Evolutionary conservation across 2,329 filamentous ascomycete genomes (phyloP).

Genomic region (Ophiostoma populinum): DNA sequence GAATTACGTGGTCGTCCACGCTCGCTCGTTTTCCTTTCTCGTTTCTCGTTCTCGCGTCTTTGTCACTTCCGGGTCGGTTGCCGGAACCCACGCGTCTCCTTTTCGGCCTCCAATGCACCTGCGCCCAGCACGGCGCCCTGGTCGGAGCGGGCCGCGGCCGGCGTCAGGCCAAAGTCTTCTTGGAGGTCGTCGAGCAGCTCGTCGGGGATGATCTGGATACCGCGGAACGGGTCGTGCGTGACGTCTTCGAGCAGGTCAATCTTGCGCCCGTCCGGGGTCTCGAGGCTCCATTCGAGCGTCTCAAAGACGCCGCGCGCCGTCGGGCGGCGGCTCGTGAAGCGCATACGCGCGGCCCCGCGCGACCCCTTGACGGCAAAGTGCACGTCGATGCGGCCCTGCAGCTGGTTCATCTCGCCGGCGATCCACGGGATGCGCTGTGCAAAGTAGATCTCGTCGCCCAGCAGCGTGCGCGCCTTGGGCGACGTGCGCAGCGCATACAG

Average conservation of each 20-base stretch:
- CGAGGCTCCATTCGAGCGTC: slow-evolving; percentile 80
- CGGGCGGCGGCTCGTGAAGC: slow-evolving; percentile 60
- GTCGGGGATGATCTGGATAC: slow-evolving; percentile 11
- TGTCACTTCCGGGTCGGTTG: slow-evolving; percentile 24
- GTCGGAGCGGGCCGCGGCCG: slow-evolving; percentile 1
- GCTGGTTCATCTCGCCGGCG: slow-evolving; percentile 74
- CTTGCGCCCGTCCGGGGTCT: slow-evolving; percentile 38
- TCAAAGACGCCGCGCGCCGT: slow-evolving; percentile 49
- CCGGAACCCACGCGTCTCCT: slow-evolving; percentile 29
- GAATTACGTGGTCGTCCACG: no score
- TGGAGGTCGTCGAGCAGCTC: slow-evolving; percentile 18
- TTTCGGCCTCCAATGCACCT: slow-evolving; percentile 4
- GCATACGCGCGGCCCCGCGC: slow-evolving; percentile 52
- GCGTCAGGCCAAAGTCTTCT: slow-evolving; percentile 14
- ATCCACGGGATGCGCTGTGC: slow-evolving; percentile 68
- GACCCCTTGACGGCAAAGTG: slow-evolving; percentile 73
- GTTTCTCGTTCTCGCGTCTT: background rate
- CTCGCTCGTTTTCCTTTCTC: background rate
- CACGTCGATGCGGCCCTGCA: slow-evolving; percentile 82
- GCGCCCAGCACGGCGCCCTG: slow-evolving; percentile 1
- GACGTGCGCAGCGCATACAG: slow-evolving; percentile 84
- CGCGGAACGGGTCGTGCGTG: slow-evolving; percentile 13
- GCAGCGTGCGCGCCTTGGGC: slow-evolving; percentile 50
- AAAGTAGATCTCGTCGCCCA: slow-evolving; percentile 83
- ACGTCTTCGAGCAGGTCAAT: slow-evolving; percentile 58